Percentiles rank a stretch among this genome's conserved stretches.
These are phyloP conservation scores for Coccinonectria pachysandricola DNA, from an alignment of 2,329 filamentous ascomycete species.

Conservation along the genomic window DNA sequence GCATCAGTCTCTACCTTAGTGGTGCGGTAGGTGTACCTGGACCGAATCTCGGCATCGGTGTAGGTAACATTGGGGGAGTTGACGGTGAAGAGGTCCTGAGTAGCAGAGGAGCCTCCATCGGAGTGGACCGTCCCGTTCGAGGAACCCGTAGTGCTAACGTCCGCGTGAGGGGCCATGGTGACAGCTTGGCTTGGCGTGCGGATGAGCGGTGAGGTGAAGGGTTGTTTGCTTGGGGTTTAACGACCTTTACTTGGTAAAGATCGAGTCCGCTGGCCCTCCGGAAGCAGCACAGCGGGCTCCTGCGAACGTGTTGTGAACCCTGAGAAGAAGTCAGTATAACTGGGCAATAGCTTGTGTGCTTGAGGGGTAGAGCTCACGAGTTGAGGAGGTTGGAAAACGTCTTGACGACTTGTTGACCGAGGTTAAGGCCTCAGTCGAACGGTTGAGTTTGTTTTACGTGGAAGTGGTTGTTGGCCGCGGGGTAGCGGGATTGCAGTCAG, in stretches of 20 bases:
- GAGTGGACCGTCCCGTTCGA: conserved; percentile 49
- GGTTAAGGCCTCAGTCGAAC: conserved; percentile 39
- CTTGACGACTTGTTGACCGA: conserved; percentile 64
- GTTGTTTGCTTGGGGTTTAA: conserved; percentile 21
- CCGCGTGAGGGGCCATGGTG: conserved; percentile 87
- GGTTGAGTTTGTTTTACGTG: too few species aligned
- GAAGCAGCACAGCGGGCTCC: conserved; percentile 84
- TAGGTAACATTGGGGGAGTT: conserved; percentile 89
- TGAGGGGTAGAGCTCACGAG: conserved; percentile 56
- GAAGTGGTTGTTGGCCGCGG: conserved; percentile 14
- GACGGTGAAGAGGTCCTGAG: conserved; percentile 68
- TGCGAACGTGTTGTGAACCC: conserved; percentile 92
- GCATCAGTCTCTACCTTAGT: conserved; percentile 65
- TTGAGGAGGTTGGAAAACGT: conserved; percentile 98
- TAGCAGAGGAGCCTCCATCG: conserved; percentile 27
- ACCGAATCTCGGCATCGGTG: conserved; percentile 77
- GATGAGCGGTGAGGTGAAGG: conserved; percentile 14
- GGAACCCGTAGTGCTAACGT: conserved; percentile 44
- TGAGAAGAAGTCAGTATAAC: conserved; percentile 26
- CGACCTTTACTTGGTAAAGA: conserved; percentile 44
- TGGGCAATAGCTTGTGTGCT: neutral
- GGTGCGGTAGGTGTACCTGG: conserved; percentile 94
- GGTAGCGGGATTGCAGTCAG: conserved; percentile 14
- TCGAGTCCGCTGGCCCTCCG: conserved; percentile 68
- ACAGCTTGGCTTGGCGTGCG: conserved; percentile 26